Evolutionary conservation across 116 monocot species (phyloP).

Genomic region (Zostera marina): DNA sequence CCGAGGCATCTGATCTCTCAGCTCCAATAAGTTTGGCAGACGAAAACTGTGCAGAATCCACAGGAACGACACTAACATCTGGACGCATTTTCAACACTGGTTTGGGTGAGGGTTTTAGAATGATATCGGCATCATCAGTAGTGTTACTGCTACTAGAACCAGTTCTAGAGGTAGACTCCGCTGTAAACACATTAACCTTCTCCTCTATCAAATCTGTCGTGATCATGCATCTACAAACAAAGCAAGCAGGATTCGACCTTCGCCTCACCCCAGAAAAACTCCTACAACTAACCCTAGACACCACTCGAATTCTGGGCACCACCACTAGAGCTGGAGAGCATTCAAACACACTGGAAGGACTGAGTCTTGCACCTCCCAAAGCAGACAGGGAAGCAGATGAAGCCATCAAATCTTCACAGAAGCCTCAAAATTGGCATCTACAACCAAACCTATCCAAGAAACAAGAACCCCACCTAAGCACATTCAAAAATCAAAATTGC

Average conservation of each 20-base stretch:
- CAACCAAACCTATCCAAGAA: background rate
- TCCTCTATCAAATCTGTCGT: slow-evolving; percentile 62
- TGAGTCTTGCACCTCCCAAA: slow-evolving; percentile 40
- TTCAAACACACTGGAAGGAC: slow-evolving; percentile 11
- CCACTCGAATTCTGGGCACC: slow-evolving; percentile 19
- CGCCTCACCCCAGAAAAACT: slow-evolving; percentile 6
- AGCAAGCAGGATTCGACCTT: slow-evolving; percentile 12
- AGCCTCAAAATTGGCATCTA: background rate
- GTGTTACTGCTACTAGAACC: slow-evolving; percentile 2
- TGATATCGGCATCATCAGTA: slow-evolving; percentile 25
- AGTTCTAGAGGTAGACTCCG: slow-evolving; percentile 33
- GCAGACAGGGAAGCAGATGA: slow-evolving; percentile 56
- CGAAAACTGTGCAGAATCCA: slow-evolving; percentile 8
- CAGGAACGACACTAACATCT: slow-evolving; percentile 11
- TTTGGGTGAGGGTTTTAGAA: slow-evolving; percentile 69
- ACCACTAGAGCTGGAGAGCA: slow-evolving; percentile 9
- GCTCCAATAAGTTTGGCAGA: slow-evolving; percentile 8
- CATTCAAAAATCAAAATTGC: background rate
- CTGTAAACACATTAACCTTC: slow-evolving; percentile 38
- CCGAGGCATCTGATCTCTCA: slow-evolving; percentile 6
- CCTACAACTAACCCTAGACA: slow-evolving; percentile 32
- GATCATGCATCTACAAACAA: slow-evolving; percentile 55
- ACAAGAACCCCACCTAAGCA: background rate
- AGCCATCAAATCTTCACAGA: slow-evolving; percentile 21
- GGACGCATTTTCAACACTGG: slow-evolving; percentile 31